These are phyloP conservation scores for Exserohilum rostratum DNA, from an alignment of 2,329 filamentous ascomycete genomes.

Conservation along the genomic window DNA sequence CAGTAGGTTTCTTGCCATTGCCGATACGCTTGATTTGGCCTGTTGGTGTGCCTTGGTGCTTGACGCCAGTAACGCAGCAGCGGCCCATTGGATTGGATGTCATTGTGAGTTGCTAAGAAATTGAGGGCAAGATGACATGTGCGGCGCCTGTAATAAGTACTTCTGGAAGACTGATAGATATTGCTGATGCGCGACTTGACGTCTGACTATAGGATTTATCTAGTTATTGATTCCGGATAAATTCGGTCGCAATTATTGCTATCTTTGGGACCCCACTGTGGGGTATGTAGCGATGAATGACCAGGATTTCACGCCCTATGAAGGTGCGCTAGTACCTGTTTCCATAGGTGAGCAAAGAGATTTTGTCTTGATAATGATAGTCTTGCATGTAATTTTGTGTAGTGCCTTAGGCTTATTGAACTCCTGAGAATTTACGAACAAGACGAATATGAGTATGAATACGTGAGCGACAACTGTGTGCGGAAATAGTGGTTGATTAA, in stretches of 20 bases:
- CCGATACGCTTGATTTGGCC: conserved; percentile 57
- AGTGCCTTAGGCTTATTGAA: too few species aligned
- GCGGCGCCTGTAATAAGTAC: not conserved
- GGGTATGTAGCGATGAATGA: not conserved
- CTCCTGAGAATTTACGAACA: too few species aligned
- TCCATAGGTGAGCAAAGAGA: too few species aligned
- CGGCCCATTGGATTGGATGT: conserved; percentile 57
- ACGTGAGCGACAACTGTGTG: not conserved
- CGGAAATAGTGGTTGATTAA: not conserved
- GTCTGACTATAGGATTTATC: not conserved
- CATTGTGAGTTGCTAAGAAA: conserved; percentile 44
- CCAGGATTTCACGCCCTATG: not conserved
- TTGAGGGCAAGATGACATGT: not conserved
- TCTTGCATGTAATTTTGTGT: too few species aligned
- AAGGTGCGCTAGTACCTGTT: not conserved
- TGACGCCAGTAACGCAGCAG: conserved; percentile 58
- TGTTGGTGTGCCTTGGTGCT: conserved; percentile 57
- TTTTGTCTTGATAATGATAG: too few species aligned
- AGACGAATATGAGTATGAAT: too few species aligned
- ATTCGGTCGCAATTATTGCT: not conserved
- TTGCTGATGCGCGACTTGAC: not conserved
- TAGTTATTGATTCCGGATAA: not conserved
- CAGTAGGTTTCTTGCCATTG: conserved; percentile 45
- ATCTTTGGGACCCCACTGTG: not conserved
- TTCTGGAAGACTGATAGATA: not conserved